Conservation (phyloP, 768 basidiomycete species). For the Rhizopogon sp. region DNA sequence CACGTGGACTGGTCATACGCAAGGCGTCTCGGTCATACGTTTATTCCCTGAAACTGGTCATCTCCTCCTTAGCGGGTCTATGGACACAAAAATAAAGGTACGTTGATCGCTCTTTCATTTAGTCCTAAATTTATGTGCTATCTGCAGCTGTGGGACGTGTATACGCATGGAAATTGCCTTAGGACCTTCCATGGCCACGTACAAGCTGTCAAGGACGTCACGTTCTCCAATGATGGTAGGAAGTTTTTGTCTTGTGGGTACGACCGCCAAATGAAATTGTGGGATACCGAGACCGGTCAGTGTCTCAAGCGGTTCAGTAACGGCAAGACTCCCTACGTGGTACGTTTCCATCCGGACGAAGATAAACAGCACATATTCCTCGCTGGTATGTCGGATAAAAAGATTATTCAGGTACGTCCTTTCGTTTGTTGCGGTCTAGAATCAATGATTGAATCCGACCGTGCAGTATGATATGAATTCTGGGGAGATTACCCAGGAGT, state of each 20-base stretch:
- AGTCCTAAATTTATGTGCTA: slow-evolving; percentile 1
- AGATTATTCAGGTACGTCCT: slow-evolving; percentile 84
- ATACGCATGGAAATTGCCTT: slow-evolving; percentile 93
- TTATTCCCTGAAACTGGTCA: slow-evolving; percentile 93
- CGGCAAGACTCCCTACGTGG: slow-evolving; percentile 94
- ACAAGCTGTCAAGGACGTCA: slow-evolving; percentile 94
- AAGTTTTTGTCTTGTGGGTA: slow-evolving; percentile 90
- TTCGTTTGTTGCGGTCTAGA: background rate
- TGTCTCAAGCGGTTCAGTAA: slow-evolving; percentile 96
- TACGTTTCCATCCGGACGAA: slow-evolving; percentile 92
- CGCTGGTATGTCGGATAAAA: slow-evolving; percentile 99
- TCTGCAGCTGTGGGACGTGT: slow-evolving; percentile 93
- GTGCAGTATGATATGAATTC: slow-evolving; percentile 90
- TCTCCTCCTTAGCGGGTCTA: slow-evolving; percentile 86
- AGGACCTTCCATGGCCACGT: slow-evolving; percentile 96
- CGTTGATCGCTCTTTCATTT: slow-evolving; percentile 7
- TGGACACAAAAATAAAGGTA: slow-evolving; percentile 99
- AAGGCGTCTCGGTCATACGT: slow-evolving; percentile 91
- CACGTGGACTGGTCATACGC: slow-evolving; percentile 98
- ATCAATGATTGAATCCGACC: background rate
- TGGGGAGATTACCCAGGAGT: slow-evolving; percentile 95
- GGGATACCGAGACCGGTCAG: slow-evolving; percentile 99
- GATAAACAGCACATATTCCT: slow-evolving; percentile 96
- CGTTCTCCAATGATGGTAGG: slow-evolving; percentile 90
- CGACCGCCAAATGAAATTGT: slow-evolving; percentile 96